Evolutionary conservation across 306 rosid species (phyloP), one percentile per base, ranked within the genome.

Genomic region (Cotoneaster glaucophyllus): DNA sequence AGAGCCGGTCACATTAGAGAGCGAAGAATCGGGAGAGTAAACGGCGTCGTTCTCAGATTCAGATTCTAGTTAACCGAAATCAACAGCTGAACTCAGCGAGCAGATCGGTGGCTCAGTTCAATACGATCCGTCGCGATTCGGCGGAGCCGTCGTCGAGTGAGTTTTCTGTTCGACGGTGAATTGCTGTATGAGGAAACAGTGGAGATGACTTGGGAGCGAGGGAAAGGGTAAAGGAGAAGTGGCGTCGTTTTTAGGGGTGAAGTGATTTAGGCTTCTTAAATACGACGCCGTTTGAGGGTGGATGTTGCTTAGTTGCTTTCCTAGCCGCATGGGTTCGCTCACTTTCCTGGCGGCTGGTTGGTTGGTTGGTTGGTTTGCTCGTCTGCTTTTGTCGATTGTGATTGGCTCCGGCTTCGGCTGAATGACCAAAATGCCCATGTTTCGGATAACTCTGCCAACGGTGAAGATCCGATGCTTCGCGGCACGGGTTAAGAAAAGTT

Each of bases 1-100:
- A 57, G 76, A 61, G 75, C 83, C 37, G 67, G 65, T 87, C 83
- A 80, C 86, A 84, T 91, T 75, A 78, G 77, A 78, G 57, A 48
- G 29, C 39, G 7, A 32, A 54, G 59, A 12, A 80, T 74, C n/a
- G 11, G 37, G 3, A 50, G 70, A 66, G 75, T 44, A 67, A 15
- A 32, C 45, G 54, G 37, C 69, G 28, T 26, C 50, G 57, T 25
- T 25, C n/a, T 17, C 32, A 70, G 22, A 66, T 53, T 48, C n/a
- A 79, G 64, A 54, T 52, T 14, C 56, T 28, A 54, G 32, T 61
- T 61, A 26, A 26, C 13, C 37, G 37, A 21, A 37, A 37, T 22
- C 56, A 24, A 69, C 28, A 26, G 57, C 56, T 11, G 4, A 41
- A 26, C 29, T 21, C 64, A 26, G 77, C 39, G 19, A 58, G 8